Base-by-base conservation (phyloP, 176 grass and related monocot genomes). In the Aegilops bicornis region DNA sequence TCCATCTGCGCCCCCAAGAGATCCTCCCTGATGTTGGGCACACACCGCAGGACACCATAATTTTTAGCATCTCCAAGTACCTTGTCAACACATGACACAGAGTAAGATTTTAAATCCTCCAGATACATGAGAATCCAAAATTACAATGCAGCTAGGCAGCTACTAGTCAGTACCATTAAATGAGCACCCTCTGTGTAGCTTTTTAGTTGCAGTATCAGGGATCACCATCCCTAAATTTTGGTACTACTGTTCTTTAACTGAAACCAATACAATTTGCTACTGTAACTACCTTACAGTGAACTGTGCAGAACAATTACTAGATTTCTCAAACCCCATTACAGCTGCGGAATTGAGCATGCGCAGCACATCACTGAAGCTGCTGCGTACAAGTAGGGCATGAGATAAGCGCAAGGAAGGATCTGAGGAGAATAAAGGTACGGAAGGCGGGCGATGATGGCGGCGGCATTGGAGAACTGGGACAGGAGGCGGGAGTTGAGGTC, bases 1-100 rank as follows among this genome's bases (percentile, higher is more conserved):
- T 92, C 82, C 84, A 90, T 87, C 79, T 95, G 96, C 74, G 89
- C 86, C 42, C 89, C 96, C 76, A 95, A 31, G 40, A 98, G 81
- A 65, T 86, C 75, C 79, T 92, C 74, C 76, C n/a, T 89, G 52
- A 94, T 84, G 52, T 73, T 83, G 52, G 86, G 36, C 33, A 98
- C 73, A 76, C 69, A 40, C 73, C 76, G 62, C 75, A 98, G 66
- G 25, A 50, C 73, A 62, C 93, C 93, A 31, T 95, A 94, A 67
- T 94, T 92, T 82, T 94, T 94, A 61, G 85, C 48, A 22, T 92
- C 88, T 88, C 64, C 81, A 67, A 95, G 89, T 19, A 66, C 84
- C 93, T 25, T 54, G 50, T 54, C 50, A 88, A 75, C 29, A 91
- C 69, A 70, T 73, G 15, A 73, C 3, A 37, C n/a, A 54, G 30